Percentiles rank a stretch among this genome's conserved stretches.
phyloP scores from a whole-genome alignment of 139 green algal genomes.

The Tetradesmus lagerheimii region DNA sequence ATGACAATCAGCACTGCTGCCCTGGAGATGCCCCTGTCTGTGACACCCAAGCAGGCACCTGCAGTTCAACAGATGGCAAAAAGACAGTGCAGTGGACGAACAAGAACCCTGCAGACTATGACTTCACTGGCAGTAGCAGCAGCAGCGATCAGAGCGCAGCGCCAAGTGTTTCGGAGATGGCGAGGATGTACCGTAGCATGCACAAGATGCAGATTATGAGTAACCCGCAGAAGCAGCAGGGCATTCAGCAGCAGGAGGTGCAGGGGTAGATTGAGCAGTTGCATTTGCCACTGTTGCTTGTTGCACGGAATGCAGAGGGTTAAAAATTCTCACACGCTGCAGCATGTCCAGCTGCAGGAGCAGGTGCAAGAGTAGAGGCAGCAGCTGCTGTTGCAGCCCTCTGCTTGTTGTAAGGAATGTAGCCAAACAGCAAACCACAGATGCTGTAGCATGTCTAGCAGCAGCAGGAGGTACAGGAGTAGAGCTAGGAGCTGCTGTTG shows the following conservation, averaged over 20 bases:
- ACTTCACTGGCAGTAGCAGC: neutral
- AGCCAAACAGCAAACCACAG: too few relatives aligned
- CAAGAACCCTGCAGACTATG: conserved; percentile 21
- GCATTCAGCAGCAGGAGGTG: conserved; percentile 19
- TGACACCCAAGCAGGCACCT: conserved; percentile 79
- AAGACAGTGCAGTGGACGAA: conserved; percentile 36
- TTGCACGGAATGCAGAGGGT: too few relatives aligned
- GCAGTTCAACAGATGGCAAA: conserved; percentile 56
- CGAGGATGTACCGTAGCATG: neutral
- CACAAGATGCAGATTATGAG: neutral
- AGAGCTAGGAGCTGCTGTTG: too few relatives aligned
- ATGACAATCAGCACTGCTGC: conserved; percentile 97
- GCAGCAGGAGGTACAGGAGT: too few relatives aligned
- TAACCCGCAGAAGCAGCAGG: neutral
- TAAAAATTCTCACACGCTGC: too few relatives aligned
- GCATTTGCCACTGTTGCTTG: neutral
- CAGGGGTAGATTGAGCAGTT: neutral
- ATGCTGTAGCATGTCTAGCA: too few relatives aligned
- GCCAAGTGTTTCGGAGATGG: neutral
- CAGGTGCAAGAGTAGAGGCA: too few relatives aligned
- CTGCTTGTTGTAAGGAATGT: too few relatives aligned
- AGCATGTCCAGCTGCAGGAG: neutral
- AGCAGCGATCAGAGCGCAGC: neutral
- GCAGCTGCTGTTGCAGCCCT: too few relatives aligned
- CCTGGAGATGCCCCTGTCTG: conserved; percentile 90